A percentile compares a stretch with the other conserved stretches of the same genome.
These are phyloP conservation scores for Mucor lusitanicus DNA, from an alignment of 371 early-diverging fungal species.

Conservation along the genomic window DNA sequence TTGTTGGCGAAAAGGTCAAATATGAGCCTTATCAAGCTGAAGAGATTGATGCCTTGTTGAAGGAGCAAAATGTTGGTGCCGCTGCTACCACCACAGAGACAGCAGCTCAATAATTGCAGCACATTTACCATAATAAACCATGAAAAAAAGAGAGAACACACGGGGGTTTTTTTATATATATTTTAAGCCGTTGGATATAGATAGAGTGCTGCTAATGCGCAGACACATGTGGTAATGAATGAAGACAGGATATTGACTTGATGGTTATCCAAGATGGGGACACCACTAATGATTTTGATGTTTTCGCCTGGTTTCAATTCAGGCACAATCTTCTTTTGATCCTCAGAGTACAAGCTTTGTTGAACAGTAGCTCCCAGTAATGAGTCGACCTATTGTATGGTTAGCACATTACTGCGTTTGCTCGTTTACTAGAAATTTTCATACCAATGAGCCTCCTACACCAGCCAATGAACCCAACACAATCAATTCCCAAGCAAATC, in stretches of 20 bases:
- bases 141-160: background rate
- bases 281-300: conserved; percentile 60
- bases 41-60: conserved; percentile 79
- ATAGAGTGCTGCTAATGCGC: conserved; percentile 13
- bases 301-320: conserved; percentile 42
- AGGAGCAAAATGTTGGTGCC: conserved; percentile 64
- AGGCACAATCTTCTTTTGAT: conserved; percentile 55
- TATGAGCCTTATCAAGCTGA: conserved; percentile 70
- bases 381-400: conserved; percentile 69
- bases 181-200: conserved; percentile 19
- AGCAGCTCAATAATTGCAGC: background rate
- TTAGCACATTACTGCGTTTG: background rate
- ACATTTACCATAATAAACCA: conserved; percentile 2
- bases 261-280: conserved; percentile 77
- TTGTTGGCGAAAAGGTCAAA: conserved; percentile 53
- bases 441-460: conserved; percentile 75
- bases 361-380: conserved; percentile 84
- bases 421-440: background rate
- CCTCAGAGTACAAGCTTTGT: conserved; percentile 67
- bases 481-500: conserved; percentile 38
- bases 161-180: background rate
- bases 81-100: conserved; percentile 9
- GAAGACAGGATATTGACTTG: conserved; percentile 54
- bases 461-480: conserved; percentile 64
- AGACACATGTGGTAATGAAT: conserved; percentile 5